Evolutionary conservation across 2,329 filamentous ascomycete genomes (phyloP).

Genomic region (Penicillium thymicola): DNA sequence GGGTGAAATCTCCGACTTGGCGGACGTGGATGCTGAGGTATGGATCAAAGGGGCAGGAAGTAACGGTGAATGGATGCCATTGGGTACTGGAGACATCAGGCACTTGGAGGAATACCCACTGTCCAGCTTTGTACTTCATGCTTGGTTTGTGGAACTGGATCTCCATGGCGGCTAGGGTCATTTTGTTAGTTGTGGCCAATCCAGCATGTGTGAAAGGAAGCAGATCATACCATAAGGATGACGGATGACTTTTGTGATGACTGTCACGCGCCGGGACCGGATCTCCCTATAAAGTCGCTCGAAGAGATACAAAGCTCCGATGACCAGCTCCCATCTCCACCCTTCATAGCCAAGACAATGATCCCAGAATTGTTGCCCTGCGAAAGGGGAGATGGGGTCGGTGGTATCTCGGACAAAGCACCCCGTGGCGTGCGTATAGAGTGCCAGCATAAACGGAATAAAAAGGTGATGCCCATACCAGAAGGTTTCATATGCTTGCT

Average conservation of each 20-base stretch:
- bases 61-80: slow-evolving; percentile 99
- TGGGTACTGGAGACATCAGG: slow-evolving; percentile 84
- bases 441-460: slow-evolving; percentile 84
- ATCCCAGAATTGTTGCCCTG: slow-evolving; percentile 74
- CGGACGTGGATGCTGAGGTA: slow-evolving; percentile 94
- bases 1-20: slow-evolving; percentile 95
- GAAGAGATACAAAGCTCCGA: slow-evolving; percentile 76
- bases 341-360: slow-evolving; percentile 95
- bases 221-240: slow-evolving; percentile 77
- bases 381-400: slow-evolving; percentile 75
- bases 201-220: neutral
- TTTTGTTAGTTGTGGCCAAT: neutral
- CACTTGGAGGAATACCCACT: slow-evolving; percentile 96
- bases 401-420: slow-evolving; percentile 90
- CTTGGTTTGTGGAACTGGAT: slow-evolving; percentile 95
- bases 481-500: slow-evolving; percentile 97
- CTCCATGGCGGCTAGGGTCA: slow-evolving; percentile 76
- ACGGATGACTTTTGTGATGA: slow-evolving; percentile 89
- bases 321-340: slow-evolving; percentile 94
- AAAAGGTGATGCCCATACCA: slow-evolving; percentile 99
- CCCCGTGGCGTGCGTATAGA: slow-evolving; percentile 93
- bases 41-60: slow-evolving; percentile 91
- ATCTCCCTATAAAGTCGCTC: slow-evolving; percentile 92
- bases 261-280: slow-evolving; percentile 74
- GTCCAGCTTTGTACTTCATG: slow-evolving; percentile 96